Conservation (phyloP, 2,329 filamentous ascomycete genomes). For the Colletotrichum gloeosporioides region DNA sequence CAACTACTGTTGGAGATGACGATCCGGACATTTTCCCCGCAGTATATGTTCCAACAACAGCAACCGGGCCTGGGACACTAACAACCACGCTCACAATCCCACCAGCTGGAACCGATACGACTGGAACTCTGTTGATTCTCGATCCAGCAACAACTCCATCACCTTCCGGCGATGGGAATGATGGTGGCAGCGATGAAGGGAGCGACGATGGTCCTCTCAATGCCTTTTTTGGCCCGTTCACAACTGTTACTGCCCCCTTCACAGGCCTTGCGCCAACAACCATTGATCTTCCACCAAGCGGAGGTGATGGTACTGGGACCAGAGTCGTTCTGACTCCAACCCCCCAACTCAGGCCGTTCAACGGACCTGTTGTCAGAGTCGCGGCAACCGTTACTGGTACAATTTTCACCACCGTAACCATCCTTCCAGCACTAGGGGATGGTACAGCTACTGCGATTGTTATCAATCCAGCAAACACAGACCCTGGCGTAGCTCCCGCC, state of each 20-base stretch:
- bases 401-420: neutral
- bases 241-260: neutral
- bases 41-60: neutral
- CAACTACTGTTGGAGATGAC: neutral
- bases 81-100: neutral
- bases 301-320: neutral
- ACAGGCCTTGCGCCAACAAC: neutral
- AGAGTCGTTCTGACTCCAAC: neutral
- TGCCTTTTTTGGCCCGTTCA: neutral
- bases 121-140: neutral
- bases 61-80: neutral
- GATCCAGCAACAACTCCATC: neutral
- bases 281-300: neutral
- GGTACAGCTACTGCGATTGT: neutral
- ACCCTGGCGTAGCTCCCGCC: rapidly evolving
- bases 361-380: neutral
- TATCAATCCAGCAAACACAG: neutral
- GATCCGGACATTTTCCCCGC: neutral
- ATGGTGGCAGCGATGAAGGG: neutral
- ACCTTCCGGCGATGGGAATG: neutral
- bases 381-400: neutral
- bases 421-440: neutral
- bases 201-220: neutral
- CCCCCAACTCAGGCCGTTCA: neutral
- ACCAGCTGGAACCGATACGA: neutral